Conservation (phyloP, 192 early-diverging fungal genomes). For the Diversispora epigaea region DNA sequence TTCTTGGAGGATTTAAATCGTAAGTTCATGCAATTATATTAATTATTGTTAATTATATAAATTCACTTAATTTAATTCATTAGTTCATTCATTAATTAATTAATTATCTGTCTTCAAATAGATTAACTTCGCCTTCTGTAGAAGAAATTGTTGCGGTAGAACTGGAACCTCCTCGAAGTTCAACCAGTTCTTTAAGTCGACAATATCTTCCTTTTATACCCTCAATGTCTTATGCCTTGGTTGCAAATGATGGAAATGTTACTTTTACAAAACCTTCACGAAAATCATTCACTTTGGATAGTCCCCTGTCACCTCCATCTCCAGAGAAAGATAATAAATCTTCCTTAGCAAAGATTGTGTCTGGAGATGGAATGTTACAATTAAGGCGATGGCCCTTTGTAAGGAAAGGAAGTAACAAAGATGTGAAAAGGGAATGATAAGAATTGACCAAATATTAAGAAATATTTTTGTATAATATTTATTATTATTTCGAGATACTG, state of each 20-base stretch:
- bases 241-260: conserved; percentile 16
- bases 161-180: no score
- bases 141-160: conserved; percentile 30
- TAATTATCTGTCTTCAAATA: not conserved
- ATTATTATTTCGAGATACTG: no score
- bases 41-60: not conserved
- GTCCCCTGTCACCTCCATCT: not conserved
- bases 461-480: no score
- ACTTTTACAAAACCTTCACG: not conserved
- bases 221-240: conserved; percentile 22
- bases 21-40: not conserved
- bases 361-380: conserved; percentile 11
- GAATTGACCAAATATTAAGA: no score
- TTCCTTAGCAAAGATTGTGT: not conserved
- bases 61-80: no score
- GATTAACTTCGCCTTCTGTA: conserved; percentile 28
- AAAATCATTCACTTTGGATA: not conserved
- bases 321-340: conserved; percentile 2
- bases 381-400: not conserved
- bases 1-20: conserved; percentile 19
- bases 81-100: no score
- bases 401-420: no score
- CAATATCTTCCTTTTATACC: conserved; percentile 9
- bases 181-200: not conserved
- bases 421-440: no score